Base-by-base conservation (phyloP, 1,284 basidiomycete genomes). In the Ustilago shanxiensis region DNA sequence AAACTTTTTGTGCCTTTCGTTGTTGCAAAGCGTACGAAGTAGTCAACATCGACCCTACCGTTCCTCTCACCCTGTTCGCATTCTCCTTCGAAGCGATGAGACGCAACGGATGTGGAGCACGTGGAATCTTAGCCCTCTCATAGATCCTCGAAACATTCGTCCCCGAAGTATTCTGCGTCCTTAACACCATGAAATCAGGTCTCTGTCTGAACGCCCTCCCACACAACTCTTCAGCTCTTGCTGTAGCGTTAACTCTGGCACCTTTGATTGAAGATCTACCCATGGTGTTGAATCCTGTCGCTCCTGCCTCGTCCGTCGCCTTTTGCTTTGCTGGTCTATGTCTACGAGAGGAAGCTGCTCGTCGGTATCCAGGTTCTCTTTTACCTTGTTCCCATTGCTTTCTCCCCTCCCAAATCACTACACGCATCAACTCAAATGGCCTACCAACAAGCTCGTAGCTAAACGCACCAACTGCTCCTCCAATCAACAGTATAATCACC, bases 381-480 rank as follows among this genome's bases (percentile, higher is more conserved):
- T 80, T 78, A 10, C 65, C 70, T 59, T 79, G 77, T 18, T 83
- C 81, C 85, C 83, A 85, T 22, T 72, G 62, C 47, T 82, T 72
- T 8, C 82, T 45, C 0, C 86, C 85, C 35, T 86, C 77, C 80
- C 79, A 86, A 22, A 87, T 80, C 16, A 86, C 86, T 2, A 77
- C 77, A 10, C 87, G 73, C 70, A 83, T 75, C 45, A 86, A 65
- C 60, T 87, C 87, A 52, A 86, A 84, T 4, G 87, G 87, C 7
- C 86, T 62, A 0, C 86, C 84, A 7, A 87, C 79, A 5, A 84
- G 52, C 58, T 84, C 82, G 64, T 85, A 86, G 11, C 78, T 53
- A 26, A 78, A 62, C 0, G 83, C 84, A 39, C 84, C 84, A 6
- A 84, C 52, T 16, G 81, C 84, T 11, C 84, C 84, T 41, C 84